phyloP scores from a whole-genome alignment of 805 yeast species.

The Kodamaea hsintzibuensis region DNA sequence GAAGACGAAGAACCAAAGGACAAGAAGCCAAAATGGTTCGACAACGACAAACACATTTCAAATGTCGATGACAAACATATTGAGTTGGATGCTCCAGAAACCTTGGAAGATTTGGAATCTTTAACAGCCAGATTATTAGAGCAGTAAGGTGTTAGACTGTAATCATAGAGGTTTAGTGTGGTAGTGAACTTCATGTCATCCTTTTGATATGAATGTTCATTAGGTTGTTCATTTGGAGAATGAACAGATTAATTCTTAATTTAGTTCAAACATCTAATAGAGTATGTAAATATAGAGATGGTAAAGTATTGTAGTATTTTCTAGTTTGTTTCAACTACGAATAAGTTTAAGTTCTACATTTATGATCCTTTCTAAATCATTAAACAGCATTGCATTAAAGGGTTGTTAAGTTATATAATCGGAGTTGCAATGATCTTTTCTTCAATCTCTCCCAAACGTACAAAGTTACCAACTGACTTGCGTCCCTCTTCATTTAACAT shows the following conservation, averaged over 20 bases:
- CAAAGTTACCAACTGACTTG: slow-evolving; percentile 29
- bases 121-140: slow-evolving; percentile 58
- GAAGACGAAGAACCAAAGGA: slow-evolving; percentile 31
- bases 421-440: slow-evolving; percentile 65
- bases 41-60: slow-evolving; percentile 28
- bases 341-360: too few species aligned
- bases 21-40: slow-evolving; percentile 54
- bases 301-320: too few species aligned
- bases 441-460: slow-evolving; percentile 53
- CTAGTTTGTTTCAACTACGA: too few species aligned
- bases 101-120: slow-evolving; percentile 92
- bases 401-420: slow-evolving; percentile 14
- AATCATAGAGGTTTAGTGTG: neutral
- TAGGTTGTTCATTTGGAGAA: too few species aligned
- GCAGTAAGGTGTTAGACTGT: neutral
- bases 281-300: too few species aligned
- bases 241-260: too few species aligned
- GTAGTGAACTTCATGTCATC: too few species aligned
- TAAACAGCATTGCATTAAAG: neutral
- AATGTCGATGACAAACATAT: slow-evolving; percentile 40
- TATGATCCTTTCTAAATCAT: neutral
- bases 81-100: slow-evolving; percentile 85
- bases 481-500: slow-evolving; percentile 24
- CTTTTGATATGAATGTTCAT: too few species aligned
- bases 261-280: too few species aligned